Percentiles rank a stretch among this genome's conserved stretches.
These are phyloP conservation scores for Erysimum cheiri DNA, from an alignment of 441 rosid species.

Conservation along the genomic window DNA sequence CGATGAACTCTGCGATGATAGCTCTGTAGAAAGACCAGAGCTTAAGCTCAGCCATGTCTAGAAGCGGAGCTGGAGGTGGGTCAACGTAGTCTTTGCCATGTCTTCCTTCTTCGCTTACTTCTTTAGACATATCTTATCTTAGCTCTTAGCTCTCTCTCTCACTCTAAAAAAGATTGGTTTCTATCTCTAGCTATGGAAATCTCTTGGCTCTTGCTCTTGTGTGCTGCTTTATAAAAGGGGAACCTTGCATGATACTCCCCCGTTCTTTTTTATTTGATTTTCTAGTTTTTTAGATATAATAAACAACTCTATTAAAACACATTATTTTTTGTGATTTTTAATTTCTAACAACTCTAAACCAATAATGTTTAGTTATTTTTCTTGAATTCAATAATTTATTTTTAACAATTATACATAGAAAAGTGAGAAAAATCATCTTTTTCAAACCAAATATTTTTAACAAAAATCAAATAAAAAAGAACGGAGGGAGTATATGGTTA, in stretches of 20 bases:
- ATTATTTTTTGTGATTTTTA: too few species aligned
- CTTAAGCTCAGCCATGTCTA: conserved; percentile 55
- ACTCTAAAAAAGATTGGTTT: conserved; percentile 14
- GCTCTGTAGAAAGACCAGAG: conserved; percentile 90
- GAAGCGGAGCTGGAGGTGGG: not conserved
- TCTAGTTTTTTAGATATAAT: too few species aligned
- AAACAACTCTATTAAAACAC: too few species aligned
- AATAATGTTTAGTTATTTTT: too few species aligned
- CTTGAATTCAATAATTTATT: too few species aligned
- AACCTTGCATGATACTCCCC: not conserved
- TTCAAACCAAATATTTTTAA: too few species aligned
- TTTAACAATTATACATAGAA: too few species aligned
- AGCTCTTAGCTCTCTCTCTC: conserved; percentile 13
- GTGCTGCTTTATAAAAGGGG: not conserved
- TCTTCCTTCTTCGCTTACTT: conserved; percentile 50
- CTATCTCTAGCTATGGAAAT: conserved; percentile 23
- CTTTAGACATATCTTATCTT: conserved; percentile 49
- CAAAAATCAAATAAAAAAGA: too few species aligned
- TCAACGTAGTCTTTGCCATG: conserved; percentile 48
- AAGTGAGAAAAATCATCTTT: too few species aligned
- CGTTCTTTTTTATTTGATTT: too few species aligned
- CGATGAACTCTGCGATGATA: conserved; percentile 80
- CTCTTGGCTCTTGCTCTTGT: not conserved
- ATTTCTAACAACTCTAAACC: too few species aligned
- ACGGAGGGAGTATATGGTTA: too few species aligned